These are phyloP conservation scores for Astraeus odoratus DNA, from an alignment of 768 basidiomycete genomes.

Conservation along the genomic window DNA sequence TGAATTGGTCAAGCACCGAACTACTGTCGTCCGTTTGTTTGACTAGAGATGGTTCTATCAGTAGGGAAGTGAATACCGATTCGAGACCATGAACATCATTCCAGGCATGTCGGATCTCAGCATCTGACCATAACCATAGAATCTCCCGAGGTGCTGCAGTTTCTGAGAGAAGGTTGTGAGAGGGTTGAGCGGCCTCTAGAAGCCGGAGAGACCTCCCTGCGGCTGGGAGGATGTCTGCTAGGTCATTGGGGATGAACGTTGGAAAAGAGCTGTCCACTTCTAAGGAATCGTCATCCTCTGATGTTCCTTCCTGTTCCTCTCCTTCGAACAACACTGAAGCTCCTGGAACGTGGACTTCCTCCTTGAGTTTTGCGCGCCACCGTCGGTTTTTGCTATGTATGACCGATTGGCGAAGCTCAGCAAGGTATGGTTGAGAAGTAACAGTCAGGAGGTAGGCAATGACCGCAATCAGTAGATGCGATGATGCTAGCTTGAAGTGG, in stretches of 20 bases:
- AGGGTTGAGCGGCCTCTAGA: constrained; percentile 55
- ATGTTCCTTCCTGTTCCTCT: constrained; percentile 33
- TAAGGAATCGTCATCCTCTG: constrained; percentile 33
- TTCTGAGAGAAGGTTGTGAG: constrained; percentile 50
- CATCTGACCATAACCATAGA: constrained; percentile 36
- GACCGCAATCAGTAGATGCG: constrained; percentile 40
- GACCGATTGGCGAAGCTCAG: constrained; percentile 50
- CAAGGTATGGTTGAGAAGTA: constrained; percentile 58
- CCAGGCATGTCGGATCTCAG: constrained; percentile 8
- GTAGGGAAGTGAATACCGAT: not conserved
- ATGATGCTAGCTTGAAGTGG: constrained; percentile 50
- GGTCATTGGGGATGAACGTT: constrained; percentile 48
- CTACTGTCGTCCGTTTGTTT: constrained; percentile 16
- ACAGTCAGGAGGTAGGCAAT: constrained; percentile 64
- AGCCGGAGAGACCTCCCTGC: constrained; percentile 67
- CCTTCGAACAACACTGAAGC: constrained; percentile 17
- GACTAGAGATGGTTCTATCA: not conserved
- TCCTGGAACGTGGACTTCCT: constrained; percentile 12
- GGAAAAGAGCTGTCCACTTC: constrained; percentile 46
- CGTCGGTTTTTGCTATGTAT: constrained; percentile 36
- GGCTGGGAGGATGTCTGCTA: constrained; percentile 48
- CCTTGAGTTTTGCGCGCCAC: constrained; percentile 17
- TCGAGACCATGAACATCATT: not conserved
- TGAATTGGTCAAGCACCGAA: constrained; percentile 40
- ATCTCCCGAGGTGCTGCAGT: constrained; percentile 34